Base-by-base conservation (phyloP, 768 basidiomycete genomes). In the Trametes maxima region DNA sequence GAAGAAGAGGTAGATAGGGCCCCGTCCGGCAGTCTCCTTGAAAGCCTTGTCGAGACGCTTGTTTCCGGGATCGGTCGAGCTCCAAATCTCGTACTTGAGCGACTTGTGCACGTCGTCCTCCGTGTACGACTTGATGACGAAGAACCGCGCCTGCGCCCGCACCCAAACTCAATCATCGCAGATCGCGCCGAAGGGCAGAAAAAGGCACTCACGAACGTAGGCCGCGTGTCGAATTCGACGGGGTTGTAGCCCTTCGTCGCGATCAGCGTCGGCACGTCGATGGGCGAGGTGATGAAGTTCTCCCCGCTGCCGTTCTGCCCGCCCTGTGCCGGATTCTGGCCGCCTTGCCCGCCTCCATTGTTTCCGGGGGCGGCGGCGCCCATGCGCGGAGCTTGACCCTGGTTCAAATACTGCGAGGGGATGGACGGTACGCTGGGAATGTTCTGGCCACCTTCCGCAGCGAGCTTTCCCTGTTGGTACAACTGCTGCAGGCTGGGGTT, bases 21-120 rank as follows among this genome's bases (percentile, higher is more conserved):
- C 94, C 39, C 93, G 81, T 28, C 91, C 90, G 11, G 85, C 86
- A n/a, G 85, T 91, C 73, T 98, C 97, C 71, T 94, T 92, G 83
- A 97, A 98, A 0, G 96, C 97, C 72, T 94, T 93, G 73, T 99
- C 96, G 16, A 99, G 85, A 37, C 97, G 82, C 77, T 98, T 97
- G 72, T 99, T 99, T 2, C 97, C 97, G 1, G 94, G 91, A 71
- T 95, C 94, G 0, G 95, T 97, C 10, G 94, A 96, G 62, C 93
- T 94, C 95, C 95, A 97, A 50, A 98, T 97, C 74, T 96, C 95
- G 67, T 96, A 95, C 70, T 96, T 96, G 69, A 97, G 82, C 16
- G 93, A 95, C 74, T 99, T 99, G 78, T 98, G 96, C 0, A 99
- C 96, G 70, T 99, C 96, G 69, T 98, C 97, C 74, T 98, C 96